Base-by-base conservation (phyloP, 2,329 filamentous ascomycete genomes). In the Botryotinia calthae region DNA sequence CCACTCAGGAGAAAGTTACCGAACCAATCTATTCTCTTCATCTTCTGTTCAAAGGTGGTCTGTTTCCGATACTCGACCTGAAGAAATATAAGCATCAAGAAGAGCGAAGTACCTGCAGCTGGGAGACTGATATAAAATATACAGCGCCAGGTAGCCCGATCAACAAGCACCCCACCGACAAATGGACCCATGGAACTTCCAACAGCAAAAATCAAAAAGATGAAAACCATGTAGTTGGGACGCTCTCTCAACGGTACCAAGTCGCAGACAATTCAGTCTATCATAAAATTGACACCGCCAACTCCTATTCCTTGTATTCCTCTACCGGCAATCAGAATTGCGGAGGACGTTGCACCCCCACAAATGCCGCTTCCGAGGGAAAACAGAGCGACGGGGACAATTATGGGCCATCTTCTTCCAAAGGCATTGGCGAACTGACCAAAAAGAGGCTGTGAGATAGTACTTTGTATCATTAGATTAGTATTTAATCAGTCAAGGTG, bases 21-120 rank as follows among this genome's bases (percentile, higher is more conserved):
- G n/a, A 87, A 67, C 84, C 86, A 92, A 78, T 93, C 90, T 31
- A 92, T 85, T 4, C 85, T 83, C n/a, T 80, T 81, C 5, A 89
- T 80, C 58, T 72, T 72, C n/a, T 72, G 54, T 0, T 48, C 8
- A n/a, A 74, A 72, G 14, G 58, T 71, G 2, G 64, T 31, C 20
- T 73, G 54, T 44, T 72, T 73, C 5, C 34, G 66, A 25, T 71
- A 73, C 2, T 70, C 61, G 25, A 75, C 73, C 40, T 73, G 59
- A 4, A 77, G 75, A 34, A 76, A 75, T 4, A 70, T 7, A 42
- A 74, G 37, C 6, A 75, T 40, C 10, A 75, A 8, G 5, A 73
- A 0, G 18, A 77, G 48, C 0, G 71, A 54, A 1, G 70, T 37
- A 7, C 76, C 76, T n/a, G 73, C 73, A n/a, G 76, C 65, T 8